These are phyloP conservation scores for Aphanomyces invadans DNA, from an alignment of 352 stramenopile species.

Conservation along the genomic window DNA sequence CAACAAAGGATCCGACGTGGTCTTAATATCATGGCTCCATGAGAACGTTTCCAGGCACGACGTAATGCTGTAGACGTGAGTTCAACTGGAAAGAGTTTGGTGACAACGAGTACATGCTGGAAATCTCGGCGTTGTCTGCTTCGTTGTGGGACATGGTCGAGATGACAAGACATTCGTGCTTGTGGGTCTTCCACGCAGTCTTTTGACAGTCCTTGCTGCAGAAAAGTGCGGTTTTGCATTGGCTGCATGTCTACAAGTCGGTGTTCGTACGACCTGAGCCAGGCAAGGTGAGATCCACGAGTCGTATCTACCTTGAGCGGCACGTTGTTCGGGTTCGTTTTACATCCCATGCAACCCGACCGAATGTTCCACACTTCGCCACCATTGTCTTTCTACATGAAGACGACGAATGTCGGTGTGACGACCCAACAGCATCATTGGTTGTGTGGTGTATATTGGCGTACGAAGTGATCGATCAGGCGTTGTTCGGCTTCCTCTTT, in stretches of 20 bases:
- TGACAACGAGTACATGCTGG: neutral
- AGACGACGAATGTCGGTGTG: neutral
- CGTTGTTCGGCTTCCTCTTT: constrained; percentile 53
- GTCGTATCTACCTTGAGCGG: constrained; percentile 18
- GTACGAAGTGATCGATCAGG: constrained; percentile 61
- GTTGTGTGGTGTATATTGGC: too few relatives aligned
- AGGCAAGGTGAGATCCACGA: neutral
- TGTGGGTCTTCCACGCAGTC: constrained; percentile 48
- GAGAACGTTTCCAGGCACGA: constrained; percentile 37
- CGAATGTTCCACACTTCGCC: constrained; percentile 39
- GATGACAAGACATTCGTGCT: constrained; percentile 53
- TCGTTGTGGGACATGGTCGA: constrained; percentile 35
- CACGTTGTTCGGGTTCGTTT: constrained; percentile 17
- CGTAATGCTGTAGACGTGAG: constrained; percentile 37
- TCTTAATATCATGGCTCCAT: constrained; percentile 35
- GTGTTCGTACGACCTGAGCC: neutral
- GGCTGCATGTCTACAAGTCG: constrained; percentile 41
- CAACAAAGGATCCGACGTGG: constrained; percentile 32
- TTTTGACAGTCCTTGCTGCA: constrained; percentile 56
- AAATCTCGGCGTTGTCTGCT: neutral
- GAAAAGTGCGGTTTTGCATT: constrained; percentile 55
- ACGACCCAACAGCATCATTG: neutral
- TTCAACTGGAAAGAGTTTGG: too few relatives aligned
- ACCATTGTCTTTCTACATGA: constrained; percentile 45
- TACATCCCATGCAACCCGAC: constrained; percentile 16